Conservation (phyloP, 257 asterid genomes). For the Nemophila menziesii region DNA sequence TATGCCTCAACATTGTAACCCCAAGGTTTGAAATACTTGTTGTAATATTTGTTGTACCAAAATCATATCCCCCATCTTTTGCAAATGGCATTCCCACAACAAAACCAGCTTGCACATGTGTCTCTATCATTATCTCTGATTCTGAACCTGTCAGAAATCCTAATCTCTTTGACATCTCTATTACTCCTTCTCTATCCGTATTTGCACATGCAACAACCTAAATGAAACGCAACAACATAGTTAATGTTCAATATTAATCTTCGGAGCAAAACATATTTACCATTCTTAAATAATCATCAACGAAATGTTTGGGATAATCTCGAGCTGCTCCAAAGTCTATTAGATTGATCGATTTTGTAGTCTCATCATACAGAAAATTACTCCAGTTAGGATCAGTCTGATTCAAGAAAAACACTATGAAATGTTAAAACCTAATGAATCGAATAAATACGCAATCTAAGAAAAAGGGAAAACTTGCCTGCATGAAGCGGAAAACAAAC, state of each 20-base stretch:
- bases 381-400: slow-evolving; percentile 99
- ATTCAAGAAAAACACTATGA: slow-evolving; percentile 21
- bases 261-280: slow-evolving; percentile 24
- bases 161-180: slow-evolving; percentile 83
- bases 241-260: background rate
- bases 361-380: slow-evolving; percentile 66
- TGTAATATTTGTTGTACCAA: slow-evolving; percentile 62
- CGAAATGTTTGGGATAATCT: slow-evolving; percentile 67
- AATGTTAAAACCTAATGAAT: background rate
- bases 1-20: slow-evolving; percentile 84
- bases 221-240: too few species aligned
- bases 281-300: slow-evolving; percentile 82
- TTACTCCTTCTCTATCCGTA: slow-evolving; percentile 53
- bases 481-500: slow-evolving; percentile 82
- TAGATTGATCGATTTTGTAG: slow-evolving; percentile 54
- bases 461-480: slow-evolving; percentile 39
- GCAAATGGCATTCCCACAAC: slow-evolving; percentile 89
- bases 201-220: slow-evolving; percentile 91
- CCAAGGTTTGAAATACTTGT: slow-evolving; percentile 78
- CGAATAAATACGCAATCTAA: background rate
- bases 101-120: slow-evolving; percentile 92
- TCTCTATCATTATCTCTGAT: slow-evolving; percentile 74
- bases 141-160: slow-evolving; percentile 91
- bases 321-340: slow-evolving; percentile 97
- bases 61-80: slow-evolving; percentile 69